Percentiles rank a stretch among this genome's conserved stretches.
These are phyloP conservation scores for Limonium bicolor DNA, from an alignment of 148 eudicot genomes.

Conservation along the genomic window DNA sequence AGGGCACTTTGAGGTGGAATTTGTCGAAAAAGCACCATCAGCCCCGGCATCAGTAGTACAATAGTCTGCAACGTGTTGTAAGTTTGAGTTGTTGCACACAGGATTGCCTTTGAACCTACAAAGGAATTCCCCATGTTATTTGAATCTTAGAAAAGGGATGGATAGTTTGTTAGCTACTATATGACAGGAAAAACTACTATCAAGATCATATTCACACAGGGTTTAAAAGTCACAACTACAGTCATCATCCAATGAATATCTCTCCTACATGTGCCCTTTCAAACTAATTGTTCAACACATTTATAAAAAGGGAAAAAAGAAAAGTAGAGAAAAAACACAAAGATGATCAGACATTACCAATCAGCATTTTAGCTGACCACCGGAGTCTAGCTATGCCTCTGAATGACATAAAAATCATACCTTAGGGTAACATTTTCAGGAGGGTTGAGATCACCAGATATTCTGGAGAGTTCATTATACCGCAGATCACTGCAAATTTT, in stretches of 20 bases:
- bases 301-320: too few species aligned
- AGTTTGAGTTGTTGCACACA: conserved; percentile 31
- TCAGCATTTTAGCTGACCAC: too few species aligned
- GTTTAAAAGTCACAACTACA: too few species aligned
- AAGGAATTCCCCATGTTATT: too few species aligned
- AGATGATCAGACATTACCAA: too few species aligned
- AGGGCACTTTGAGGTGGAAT: conserved; percentile 30
- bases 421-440: conserved; percentile 52
- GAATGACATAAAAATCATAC: conserved; percentile 25
- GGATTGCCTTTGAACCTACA: conserved; percentile 77
- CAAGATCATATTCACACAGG: neutral
- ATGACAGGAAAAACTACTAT: neutral
- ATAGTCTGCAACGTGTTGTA: conserved; percentile 22
- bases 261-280: too few species aligned
- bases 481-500: conserved; percentile 56
- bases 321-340: too few species aligned
- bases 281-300: too few species aligned
- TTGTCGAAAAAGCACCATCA: conserved; percentile 14
- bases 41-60: conserved; percentile 40
- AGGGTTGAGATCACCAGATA: conserved; percentile 40
- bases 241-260: too few species aligned
- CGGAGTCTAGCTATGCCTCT: neutral
- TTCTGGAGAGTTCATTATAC: conserved; percentile 39
- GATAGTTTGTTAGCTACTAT: too few species aligned
- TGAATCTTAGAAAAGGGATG: too few species aligned